Evolutionary conservation across 2,329 filamentous ascomycete genomes (phyloP).

Genomic region (Scedosporium aurantiacum): DNA sequence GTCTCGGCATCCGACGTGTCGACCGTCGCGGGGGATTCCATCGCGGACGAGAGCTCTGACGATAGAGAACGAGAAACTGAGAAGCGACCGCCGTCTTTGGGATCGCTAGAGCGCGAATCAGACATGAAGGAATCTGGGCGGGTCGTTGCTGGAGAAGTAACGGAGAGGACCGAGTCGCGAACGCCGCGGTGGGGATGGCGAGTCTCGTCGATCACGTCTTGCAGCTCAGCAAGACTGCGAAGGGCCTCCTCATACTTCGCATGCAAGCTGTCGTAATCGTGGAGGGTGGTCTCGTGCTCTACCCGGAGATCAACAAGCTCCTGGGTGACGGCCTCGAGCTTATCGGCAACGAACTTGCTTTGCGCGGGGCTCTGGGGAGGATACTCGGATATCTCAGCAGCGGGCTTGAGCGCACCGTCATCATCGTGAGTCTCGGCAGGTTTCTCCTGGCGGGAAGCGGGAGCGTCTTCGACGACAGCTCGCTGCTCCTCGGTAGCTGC

Average conservation of each 20-base stretch:
- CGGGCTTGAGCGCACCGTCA: constrained; percentile 1
- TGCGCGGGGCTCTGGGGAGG: constrained; percentile 63
- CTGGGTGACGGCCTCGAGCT: constrained; percentile 81
- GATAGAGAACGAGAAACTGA: constrained; percentile 86
- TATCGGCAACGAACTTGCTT: constrained; percentile 77
- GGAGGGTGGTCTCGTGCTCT: constrained; percentile 76
- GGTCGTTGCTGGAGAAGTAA: constrained; percentile 35
- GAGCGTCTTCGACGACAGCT: background rate
- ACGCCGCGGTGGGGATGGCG: constrained; percentile 46
- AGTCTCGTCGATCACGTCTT: constrained; percentile 73
- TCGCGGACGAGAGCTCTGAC: constrained; percentile 82
- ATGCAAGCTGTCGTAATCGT: constrained; percentile 70
- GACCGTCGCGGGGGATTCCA: constrained; percentile 59
- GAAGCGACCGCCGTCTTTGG: constrained; percentile 50
- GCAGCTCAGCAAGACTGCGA: constrained; percentile 68
- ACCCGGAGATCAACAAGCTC: constrained; percentile 84
- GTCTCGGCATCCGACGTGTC: constrained; percentile 50
- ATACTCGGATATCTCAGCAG: constrained; percentile 21
- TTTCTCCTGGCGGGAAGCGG: background rate
- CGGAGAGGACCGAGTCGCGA: constrained; percentile 46
- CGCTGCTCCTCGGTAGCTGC: background rate
- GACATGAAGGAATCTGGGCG: constrained; percentile 78
- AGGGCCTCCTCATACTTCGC: constrained; percentile 87
- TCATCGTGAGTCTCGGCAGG: constrained; percentile 3
- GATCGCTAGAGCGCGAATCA: constrained; percentile 58